These are phyloP conservation scores for Stylosanthes scabra DNA, from an alignment of 331 rosid species.

Conservation along the genomic window DNA sequence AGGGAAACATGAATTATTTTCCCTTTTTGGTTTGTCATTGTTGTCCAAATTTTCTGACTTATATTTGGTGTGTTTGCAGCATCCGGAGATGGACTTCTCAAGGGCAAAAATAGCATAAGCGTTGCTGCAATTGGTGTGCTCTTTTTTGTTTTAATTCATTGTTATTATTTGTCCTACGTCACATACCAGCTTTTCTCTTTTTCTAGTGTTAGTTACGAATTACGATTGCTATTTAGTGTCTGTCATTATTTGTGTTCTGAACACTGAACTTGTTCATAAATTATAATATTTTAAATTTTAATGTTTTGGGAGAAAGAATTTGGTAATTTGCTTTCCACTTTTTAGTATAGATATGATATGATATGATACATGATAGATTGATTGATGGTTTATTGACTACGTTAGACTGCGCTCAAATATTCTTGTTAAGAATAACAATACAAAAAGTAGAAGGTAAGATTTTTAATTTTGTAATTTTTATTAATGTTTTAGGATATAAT, in stretches of 20 bases:
- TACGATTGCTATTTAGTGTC: conserved; percentile 2
- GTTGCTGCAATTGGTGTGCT: background rate
- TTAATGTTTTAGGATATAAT: too few relatives aligned
- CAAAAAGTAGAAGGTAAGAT: too few relatives aligned
- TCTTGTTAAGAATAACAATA: too few relatives aligned
- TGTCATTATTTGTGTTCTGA: conserved; percentile 7
- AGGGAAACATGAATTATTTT: background rate
- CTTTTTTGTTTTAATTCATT: background rate
- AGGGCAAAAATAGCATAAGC: conserved; percentile 68
- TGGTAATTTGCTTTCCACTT: background rate
- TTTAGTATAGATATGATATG: background rate
- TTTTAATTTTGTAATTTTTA: too few relatives aligned
- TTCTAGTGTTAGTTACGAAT: background rate
- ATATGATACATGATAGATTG: too few relatives aligned
- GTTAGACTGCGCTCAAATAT: too few relatives aligned
- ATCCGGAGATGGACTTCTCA: conserved; percentile 99
- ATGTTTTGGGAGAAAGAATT: background rate
- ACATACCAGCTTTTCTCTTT: background rate
- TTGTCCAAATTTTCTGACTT: conserved; percentile 10
- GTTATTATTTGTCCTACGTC: background rate
- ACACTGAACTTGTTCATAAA: background rate
- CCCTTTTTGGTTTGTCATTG: background rate
- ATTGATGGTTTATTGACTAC: too few relatives aligned
- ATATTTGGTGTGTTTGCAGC: conserved; percentile 58
- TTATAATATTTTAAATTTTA: background rate